Base-by-base conservation (phyloP, 2,329 filamentous ascomycete genomes). In the Metarhizium rileyi region DNA sequence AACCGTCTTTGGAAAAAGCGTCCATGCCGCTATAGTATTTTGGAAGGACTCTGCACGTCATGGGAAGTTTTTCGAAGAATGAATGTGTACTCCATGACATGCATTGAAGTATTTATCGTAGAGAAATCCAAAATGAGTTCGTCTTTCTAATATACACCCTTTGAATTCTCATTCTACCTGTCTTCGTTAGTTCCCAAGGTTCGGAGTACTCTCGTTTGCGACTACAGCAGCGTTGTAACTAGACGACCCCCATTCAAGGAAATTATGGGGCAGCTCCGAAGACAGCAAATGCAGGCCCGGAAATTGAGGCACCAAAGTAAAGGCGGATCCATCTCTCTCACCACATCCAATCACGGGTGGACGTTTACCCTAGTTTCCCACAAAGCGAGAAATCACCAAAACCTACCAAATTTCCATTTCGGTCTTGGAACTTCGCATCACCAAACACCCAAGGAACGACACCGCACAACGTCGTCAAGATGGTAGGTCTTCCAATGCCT, bases 401-500 rank as follows among this genome's bases (percentile, higher is more conserved):
- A 65, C 64, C 60, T 62, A 61, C 60, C 63, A 70, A 70, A 67
- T 69, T 65, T 61, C 30, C 59, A 51, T 57, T 55, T 58, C 53
- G 55, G 57, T 58, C 58, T 59, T 53, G 62, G 61, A 66, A 65
- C 63, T 66, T 66, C 59, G 61, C 66, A 69, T 70, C 66, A 66
- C 65, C 67, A 68, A 66, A 66, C 62, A 65, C 63, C 64, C 61
- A 65, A 63, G 57, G 57, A 61, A 70, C 67, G 67, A 65, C 66
- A 68, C 62, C 66, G 57, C 65, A 67, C 62, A 68, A 61, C 63
- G 68, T 70, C 70, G 71, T 68, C 71, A 74, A 73, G 67, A 74
- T 74, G 71, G 71, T 70, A 69, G 53, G 68, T 68, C 58, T 40
- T 56, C 51, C 48, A 57, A 50, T 55, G 50, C 44, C 52, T 51